Percentiles rank a stretch among this genome's conserved stretches.
phyloP scores from a whole-genome alignment of 805 yeast genomes.

The Schizosaccharomyces japonicus region DNA sequence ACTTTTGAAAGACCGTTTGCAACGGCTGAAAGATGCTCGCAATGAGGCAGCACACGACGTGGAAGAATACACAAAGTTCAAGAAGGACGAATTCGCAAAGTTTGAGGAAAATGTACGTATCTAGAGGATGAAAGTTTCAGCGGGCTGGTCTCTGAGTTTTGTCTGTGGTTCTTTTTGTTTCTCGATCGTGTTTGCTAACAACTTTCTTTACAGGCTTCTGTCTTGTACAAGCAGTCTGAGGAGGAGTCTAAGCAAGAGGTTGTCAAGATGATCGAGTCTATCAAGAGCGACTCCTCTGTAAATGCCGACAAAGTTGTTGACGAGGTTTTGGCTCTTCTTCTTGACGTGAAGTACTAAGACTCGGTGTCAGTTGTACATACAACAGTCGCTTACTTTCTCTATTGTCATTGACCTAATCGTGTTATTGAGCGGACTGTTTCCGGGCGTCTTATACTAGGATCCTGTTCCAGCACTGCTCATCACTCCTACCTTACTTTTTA shows the following conservation, averaged over 20 bases:
- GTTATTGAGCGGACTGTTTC: too few relatives aligned
- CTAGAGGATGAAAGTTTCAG: neutral
- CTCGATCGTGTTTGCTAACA: too few relatives aligned
- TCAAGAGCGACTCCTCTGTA: neutral
- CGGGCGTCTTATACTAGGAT: too few relatives aligned
- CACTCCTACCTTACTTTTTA: too few relatives aligned
- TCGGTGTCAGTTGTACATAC: too few relatives aligned
- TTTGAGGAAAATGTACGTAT: conserved; percentile 35
- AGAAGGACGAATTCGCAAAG: conserved; percentile 57
- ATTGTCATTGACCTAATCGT: too few relatives aligned
- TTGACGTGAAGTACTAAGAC: neutral
- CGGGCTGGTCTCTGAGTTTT: neutral
- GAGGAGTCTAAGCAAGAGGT: conserved; percentile 36
- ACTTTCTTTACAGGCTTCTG: conserved; percentile 31
- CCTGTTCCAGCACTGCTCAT: too few relatives aligned
- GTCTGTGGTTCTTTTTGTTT: too few relatives aligned
- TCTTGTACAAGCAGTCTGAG: conserved; percentile 53
- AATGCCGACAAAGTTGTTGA: neutral
- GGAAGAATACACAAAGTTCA: conserved; percentile 57
- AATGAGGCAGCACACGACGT: conserved; percentile 79
- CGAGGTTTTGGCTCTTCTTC: neutral
- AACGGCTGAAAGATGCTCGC: conserved; percentile 79
- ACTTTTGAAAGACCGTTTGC: conserved; percentile 36
- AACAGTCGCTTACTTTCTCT: too few relatives aligned
- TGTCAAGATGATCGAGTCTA: neutral